Base-by-base conservation (phyloP, 768 basidiomycete genomes). In the Podaxis sp. region DNA sequence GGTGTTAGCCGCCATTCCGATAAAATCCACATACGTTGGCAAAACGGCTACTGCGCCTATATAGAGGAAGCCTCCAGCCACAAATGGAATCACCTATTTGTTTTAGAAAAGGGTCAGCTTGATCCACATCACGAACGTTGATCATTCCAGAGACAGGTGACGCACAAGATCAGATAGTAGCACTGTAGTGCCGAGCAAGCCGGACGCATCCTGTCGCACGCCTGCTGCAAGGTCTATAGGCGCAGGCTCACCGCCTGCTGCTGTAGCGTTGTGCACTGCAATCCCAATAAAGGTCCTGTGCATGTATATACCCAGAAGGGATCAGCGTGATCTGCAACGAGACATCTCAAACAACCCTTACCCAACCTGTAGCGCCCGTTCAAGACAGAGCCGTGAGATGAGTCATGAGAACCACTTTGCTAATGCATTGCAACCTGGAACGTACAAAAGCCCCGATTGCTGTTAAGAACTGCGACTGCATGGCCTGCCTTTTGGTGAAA, bases 31-130 rank as follows among this genome's bases (percentile, higher is more conserved):
- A 69, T 81, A 93, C 91, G 90, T 91, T 66, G 93, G 93, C 62
- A 95, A 76, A 62, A 95, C 93, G 51, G 93, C 92, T 59, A 95
- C 94, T 32, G 91, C 91, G 27, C 93, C 94, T 69, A 96, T 95
- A 74, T 95, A 95, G 67, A 96, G 76, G 77, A 95, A 97, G 16
- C 93, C 93, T 64, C 92, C 92, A 36, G 92, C 91, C 48, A 93
- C 91, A 69, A 91, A 92, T 14, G 91, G 91, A 64, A 93, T 92
- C 50, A 93, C 90, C 91, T 93, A 44, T n/a, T 44, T 14, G 42
- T 44, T 66, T 65, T 62, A 58, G 25, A 63, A 37, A 37, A 52
- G 37, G 56, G 60, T 59, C 58, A 66, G 61, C 21, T 40, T 63
- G 57, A 56, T 65, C 68, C 54, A 64, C 62, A 64, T 63, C 64